A percentile compares a stretch with the other conserved stretches of the same genome.
Evolutionary conservation across 495 filamentous ascomycete genomes (phyloP).

Genomic region (Pseudoneurospora amorphoporcata): DNA sequence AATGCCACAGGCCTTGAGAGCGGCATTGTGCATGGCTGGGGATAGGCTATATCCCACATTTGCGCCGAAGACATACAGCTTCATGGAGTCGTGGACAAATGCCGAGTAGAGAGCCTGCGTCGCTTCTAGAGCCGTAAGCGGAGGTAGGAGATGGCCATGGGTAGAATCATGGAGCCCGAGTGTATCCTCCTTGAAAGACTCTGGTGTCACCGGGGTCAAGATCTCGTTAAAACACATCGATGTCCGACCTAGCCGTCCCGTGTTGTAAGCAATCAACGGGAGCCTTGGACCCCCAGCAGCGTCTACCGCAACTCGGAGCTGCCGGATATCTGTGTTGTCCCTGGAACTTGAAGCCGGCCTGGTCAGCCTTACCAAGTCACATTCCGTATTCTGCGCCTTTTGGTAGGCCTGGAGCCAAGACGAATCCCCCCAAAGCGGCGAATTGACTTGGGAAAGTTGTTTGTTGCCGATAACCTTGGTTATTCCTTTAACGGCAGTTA

Average conservation of each 20-base stretch:
- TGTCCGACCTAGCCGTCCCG: constrained; percentile 48
- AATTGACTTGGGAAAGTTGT: constrained; percentile 29
- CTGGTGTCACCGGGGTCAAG: constrained; percentile 54
- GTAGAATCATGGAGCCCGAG: constrained; percentile 7
- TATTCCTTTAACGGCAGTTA: constrained; percentile 44
- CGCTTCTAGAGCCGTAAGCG: constrained; percentile 50
- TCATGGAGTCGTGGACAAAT: constrained; percentile 47
- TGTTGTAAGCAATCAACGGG: constrained; percentile 57
- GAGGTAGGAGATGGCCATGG: constrained; percentile 12
- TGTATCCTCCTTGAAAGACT: constrained; percentile 29
- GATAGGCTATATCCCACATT: constrained; percentile 61
- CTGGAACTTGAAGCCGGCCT: constrained; percentile 39
- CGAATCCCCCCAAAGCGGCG: constrained; percentile 46
- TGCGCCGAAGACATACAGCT: constrained; percentile 62
- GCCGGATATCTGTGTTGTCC: constrained; percentile 49
- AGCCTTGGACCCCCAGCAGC: constrained; percentile 34
- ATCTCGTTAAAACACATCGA: constrained; percentile 60
- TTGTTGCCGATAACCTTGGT: constrained; percentile 57
- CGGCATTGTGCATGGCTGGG: constrained; percentile 67
- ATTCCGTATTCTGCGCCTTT: constrained; percentile 47
- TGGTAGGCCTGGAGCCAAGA: constrained; percentile 42
- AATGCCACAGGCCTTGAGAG: constrained; percentile 55
- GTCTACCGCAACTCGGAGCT: constrained; percentile 35
- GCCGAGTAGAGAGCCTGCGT: constrained; percentile 43
- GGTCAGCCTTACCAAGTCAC: constrained; percentile 53